These are phyloP conservation scores for Periconia digitata DNA, from an alignment of 2,329 filamentous ascomycete genomes.

Conservation along the genomic window DNA sequence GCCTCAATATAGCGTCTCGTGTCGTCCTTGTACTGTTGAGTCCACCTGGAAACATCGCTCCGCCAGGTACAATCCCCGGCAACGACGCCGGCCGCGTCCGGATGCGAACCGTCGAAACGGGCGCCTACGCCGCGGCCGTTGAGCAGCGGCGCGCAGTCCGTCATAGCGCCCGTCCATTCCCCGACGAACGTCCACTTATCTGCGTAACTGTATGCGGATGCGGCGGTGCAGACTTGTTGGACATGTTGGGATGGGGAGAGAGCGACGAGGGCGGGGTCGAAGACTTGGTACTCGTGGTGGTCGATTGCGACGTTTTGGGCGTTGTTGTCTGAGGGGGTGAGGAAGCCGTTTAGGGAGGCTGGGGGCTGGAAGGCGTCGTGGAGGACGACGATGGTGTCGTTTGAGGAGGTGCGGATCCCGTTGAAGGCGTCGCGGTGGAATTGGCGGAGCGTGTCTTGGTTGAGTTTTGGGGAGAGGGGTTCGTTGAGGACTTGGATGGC, in stretches of 20 bases:
- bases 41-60: conserved; percentile 53
- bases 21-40: conserved; percentile 48
- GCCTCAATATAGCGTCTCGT: conserved; percentile 57
- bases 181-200: conserved; percentile 71
- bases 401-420: conserved; percentile 46
- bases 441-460: conserved; percentile 50
- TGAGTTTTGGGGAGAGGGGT: conserved; percentile 52
- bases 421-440: conserved; percentile 60
- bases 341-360: conserved; percentile 62
- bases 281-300: conserved; percentile 70
- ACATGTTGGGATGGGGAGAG: conserved; percentile 57
- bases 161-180: conserved; percentile 70
- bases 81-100: conserved; percentile 47
- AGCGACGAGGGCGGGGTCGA: conserved; percentile 55
- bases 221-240: conserved; percentile 58
- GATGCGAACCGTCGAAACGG: conserved; percentile 58
- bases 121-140: conserved; percentile 62
- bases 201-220: conserved; percentile 49
- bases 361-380: conserved; percentile 60
- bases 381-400: conserved; percentile 56
- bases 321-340: conserved; percentile 54
- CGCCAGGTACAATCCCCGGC: conserved; percentile 59
- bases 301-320: conserved; percentile 62
- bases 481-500: conserved; percentile 62
- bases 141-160: conserved; percentile 57